These are phyloP conservation scores for Beauveria sp. DNA, from an alignment of 2,329 filamentous ascomycete genomes.

Conservation along the genomic window DNA sequence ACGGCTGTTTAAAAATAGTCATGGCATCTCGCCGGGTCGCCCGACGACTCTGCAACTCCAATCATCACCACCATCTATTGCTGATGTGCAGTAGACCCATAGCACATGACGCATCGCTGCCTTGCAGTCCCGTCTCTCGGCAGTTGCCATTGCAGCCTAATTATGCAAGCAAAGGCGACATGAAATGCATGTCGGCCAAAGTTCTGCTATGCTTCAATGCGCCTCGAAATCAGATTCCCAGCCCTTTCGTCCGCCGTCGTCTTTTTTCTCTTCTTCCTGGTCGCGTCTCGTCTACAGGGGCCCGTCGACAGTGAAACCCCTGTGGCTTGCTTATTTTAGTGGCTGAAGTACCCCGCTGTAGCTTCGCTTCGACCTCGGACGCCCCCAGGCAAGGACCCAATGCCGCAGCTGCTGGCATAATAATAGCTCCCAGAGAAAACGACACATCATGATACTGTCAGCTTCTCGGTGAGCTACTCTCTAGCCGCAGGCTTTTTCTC, in stretches of 20 bases:
- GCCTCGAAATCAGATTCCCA: not conserved
- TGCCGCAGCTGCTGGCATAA: not conserved
- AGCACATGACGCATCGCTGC: not conserved
- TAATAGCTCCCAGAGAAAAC: no score
- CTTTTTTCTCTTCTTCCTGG: not conserved
- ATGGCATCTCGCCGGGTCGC: no score
- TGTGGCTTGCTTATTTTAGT: no score
- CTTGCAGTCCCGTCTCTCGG: slow-evolving; percentile 1
- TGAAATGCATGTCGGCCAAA: not conserved
- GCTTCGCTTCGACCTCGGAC: no score
- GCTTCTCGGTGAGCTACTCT: no score
- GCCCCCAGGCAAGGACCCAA: no score
- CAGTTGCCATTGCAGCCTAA: not conserved
- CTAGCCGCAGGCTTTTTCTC: no score
- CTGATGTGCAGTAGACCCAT: not conserved
- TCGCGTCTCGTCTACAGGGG: not conserved
- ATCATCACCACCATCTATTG: not conserved
- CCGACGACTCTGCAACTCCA: not conserved
- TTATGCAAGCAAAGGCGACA: not conserved
- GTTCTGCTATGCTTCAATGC: not conserved
- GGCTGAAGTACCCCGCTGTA: no score
- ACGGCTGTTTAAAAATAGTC: no score
- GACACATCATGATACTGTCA: no score
- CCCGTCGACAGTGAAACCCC: no score
- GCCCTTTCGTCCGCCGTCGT: not conserved